Conservation (phyloP, 2,329 filamentous ascomycete genomes). For the Myriosclerotinia duriaeana region DNA sequence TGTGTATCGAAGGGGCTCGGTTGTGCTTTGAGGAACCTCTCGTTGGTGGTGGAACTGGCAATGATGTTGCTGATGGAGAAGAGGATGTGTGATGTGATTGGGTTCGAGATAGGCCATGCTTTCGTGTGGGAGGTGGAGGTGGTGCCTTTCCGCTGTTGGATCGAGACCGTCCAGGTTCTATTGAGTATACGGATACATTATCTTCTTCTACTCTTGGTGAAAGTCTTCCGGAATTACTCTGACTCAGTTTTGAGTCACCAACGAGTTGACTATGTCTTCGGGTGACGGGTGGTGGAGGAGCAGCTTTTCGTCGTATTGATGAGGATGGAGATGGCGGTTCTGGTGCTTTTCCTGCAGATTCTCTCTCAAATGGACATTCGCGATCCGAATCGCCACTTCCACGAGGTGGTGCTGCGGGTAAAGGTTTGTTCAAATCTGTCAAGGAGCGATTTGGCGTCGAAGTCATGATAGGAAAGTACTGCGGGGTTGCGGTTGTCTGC, state of each 20-base stretch:
- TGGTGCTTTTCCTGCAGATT: slow-evolving; percentile 53
- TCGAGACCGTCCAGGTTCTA: slow-evolving; percentile 27
- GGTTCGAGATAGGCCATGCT: slow-evolving; percentile 33
- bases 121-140: slow-evolving; percentile 41
- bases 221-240: slow-evolving; percentile 32
- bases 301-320: slow-evolving; percentile 40
- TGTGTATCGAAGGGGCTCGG: slow-evolving; percentile 34
- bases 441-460: slow-evolving; percentile 38
- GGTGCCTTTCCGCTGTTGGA: slow-evolving; percentile 34
- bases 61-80: slow-evolving; percentile 36
- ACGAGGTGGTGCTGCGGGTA: slow-evolving; percentile 54
- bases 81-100: slow-evolving; percentile 33
- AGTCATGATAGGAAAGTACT: slow-evolving; percentile 30
- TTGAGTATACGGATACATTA: slow-evolving; percentile 23
- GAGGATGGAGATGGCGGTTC: slow-evolving; percentile 44
- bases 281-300: slow-evolving; percentile 45
- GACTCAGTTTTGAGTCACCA: slow-evolving; percentile 35
- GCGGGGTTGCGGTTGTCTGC: slow-evolving; percentile 29
- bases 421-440: slow-evolving; percentile 60
- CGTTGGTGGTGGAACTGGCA: slow-evolving; percentile 47
- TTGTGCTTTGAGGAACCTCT: slow-evolving; percentile 33
- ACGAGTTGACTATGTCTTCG: slow-evolving; percentile 39
- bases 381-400: slow-evolving; percentile 45
- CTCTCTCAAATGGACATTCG: slow-evolving; percentile 55
- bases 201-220: slow-evolving; percentile 39